Evolutionary conservation across 208 protist genomes (phyloP).

Genomic region (Leishmania lainsoni): DNA sequence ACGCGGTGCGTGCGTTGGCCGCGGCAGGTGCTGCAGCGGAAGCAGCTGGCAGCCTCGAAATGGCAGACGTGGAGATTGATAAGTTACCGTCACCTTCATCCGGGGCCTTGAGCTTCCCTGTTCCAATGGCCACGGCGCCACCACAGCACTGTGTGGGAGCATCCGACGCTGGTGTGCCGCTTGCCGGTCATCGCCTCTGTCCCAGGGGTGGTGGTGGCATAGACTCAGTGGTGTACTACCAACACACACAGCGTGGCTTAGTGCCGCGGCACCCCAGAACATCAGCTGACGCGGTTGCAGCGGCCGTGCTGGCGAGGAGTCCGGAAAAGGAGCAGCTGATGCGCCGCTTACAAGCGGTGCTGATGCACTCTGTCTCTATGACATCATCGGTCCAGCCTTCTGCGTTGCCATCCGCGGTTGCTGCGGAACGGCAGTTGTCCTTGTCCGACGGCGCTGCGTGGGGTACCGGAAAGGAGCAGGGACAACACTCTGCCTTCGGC

Average conservation of each 20-base stretch:
- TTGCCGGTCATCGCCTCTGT: conserved; percentile 3
- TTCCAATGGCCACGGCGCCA: not conserved
- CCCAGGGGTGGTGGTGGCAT: not conserved
- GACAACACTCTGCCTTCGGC: not conserved
- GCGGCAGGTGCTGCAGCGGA: not conserved
- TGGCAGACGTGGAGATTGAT: not conserved
- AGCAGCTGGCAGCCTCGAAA: not conserved
- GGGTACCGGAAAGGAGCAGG: not conserved
- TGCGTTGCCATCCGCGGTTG: conserved; percentile 1
- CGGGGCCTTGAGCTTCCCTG: not conserved
- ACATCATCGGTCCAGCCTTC: not conserved
- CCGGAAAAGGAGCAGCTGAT: conserved; percentile 25
- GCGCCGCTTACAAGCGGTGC: conserved; percentile 19
- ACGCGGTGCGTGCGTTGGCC: conserved; percentile 19
- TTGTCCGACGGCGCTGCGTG: not conserved
- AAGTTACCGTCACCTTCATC: not conserved
- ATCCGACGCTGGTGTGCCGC: not conserved
- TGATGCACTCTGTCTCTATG: conserved; percentile 6
- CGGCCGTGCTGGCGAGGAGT: not conserved
- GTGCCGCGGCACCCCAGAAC: not conserved
- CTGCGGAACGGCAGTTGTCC: not conserved
- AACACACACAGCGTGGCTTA: not conserved
- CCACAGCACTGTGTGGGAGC: not conserved
- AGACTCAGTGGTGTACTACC: conserved; percentile 1
- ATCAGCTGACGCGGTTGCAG: not conserved